Conservation (phyloP, 1,139 yeast genomes). For the Hyphopichia buzzinii region DNA sequence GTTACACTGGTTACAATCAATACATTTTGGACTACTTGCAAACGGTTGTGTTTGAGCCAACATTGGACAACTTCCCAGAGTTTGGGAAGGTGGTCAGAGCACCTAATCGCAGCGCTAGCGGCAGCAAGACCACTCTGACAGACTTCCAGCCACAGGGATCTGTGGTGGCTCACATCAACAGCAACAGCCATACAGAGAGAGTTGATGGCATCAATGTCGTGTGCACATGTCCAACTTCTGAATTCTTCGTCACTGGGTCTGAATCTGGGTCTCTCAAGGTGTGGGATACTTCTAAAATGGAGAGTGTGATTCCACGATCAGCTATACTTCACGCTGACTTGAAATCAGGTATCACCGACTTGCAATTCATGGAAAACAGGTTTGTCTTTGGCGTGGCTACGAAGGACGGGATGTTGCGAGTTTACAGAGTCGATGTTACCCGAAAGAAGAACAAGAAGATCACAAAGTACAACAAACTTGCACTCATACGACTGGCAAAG, state of each 20-base stretch:
- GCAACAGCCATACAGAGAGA: constrained; percentile 17
- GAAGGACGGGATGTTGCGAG: constrained; percentile 57
- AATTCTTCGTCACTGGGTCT: constrained; percentile 76
- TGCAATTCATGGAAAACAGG: constrained; percentile 57
- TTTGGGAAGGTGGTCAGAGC: constrained; percentile 48
- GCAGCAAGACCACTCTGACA: not conserved
- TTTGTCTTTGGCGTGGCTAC: constrained; percentile 70
- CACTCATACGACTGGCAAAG: constrained; percentile 42
- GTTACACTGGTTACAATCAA: constrained; percentile 67
- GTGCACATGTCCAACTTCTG: constrained; percentile 58
- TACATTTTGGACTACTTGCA: constrained; percentile 58
- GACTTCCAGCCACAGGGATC: constrained; percentile 39
- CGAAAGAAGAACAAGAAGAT: constrained; percentile 35
- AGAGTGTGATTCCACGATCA: constrained; percentile 57
- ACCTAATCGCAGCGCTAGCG: constrained; percentile 1
- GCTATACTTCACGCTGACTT: constrained; percentile 52
- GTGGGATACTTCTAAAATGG: constrained; percentile 75
- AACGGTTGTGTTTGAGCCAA: constrained; percentile 53
- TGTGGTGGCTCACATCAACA: constrained; percentile 52
- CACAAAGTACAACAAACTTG: constrained; percentile 32
- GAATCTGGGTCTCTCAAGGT: constrained; percentile 67
- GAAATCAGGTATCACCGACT: constrained; percentile 44
- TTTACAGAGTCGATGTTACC: constrained; percentile 56
- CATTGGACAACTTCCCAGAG: constrained; percentile 61
- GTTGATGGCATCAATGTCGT: constrained; percentile 52